These are phyloP conservation scores for Talaromyces trachyspermus DNA, from an alignment of 495 filamentous ascomycete genomes.

Conservation along the genomic window DNA sequence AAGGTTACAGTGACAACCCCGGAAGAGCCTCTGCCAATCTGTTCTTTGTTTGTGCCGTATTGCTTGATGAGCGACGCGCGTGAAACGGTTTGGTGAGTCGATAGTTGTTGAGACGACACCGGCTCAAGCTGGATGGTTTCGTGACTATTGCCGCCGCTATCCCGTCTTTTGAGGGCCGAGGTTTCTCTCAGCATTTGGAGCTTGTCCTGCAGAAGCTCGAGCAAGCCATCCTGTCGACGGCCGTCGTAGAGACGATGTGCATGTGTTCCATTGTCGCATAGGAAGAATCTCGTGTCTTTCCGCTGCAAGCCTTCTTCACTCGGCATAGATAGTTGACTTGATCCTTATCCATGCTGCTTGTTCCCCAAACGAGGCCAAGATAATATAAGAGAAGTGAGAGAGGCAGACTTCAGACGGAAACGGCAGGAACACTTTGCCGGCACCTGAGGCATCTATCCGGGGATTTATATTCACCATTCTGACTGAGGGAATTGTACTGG, in stretches of 20 bases:
- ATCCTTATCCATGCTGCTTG: no score
- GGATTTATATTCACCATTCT: no score
- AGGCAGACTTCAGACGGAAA: no score
- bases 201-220: constrained; percentile 8
- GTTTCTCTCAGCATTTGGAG: constrained; percentile 4
- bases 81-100: background rate
- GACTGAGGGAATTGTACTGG: no score
- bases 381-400: no score
- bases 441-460: no score
- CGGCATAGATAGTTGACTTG: no score
- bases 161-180: background rate
- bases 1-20: constrained; percentile 6
- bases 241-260: constrained; percentile 7
- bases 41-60: constrained; percentile 9
- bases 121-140: background rate
- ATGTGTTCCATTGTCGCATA: constrained; percentile 2
- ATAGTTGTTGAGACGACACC: background rate
- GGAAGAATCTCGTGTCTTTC: constrained; percentile 6
- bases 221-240: constrained; percentile 4
- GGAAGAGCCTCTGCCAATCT: constrained; percentile 9
- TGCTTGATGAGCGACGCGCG: constrained; percentile 4
- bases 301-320: no score
- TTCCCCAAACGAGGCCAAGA: no score
- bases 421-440: no score
- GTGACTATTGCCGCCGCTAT: background rate